phyloP scores from a whole-genome alignment of 164 flowering plant species.

The Houttuynia cordata region DNA sequence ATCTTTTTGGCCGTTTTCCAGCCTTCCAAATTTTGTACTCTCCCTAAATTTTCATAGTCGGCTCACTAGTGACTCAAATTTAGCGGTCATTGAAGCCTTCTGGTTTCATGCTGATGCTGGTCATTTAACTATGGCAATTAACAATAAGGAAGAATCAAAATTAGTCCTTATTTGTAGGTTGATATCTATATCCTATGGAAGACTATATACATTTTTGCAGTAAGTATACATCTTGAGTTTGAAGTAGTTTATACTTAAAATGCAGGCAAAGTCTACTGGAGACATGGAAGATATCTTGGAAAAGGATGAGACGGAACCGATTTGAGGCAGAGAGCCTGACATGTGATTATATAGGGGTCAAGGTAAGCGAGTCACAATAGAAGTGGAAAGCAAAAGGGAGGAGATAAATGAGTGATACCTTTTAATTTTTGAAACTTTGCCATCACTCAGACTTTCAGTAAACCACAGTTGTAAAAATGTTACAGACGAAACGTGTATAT shows the following conservation, averaged over 20 bases:
- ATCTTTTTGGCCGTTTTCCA: background rate
- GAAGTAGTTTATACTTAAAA: background rate
- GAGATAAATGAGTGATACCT: too few species aligned
- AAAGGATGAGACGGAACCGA: constrained; percentile 22
- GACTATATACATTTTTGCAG: too few species aligned
- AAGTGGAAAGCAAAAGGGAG: background rate
- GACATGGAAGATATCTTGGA: constrained; percentile 65
- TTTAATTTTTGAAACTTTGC: too few species aligned
- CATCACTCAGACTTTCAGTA: too few species aligned
- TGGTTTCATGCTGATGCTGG: background rate
- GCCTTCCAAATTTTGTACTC: background rate
- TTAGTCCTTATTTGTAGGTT: background rate
- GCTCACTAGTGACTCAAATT: background rate
- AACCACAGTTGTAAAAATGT: too few species aligned
- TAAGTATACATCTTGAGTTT: background rate
- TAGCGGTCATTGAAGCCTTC: too few species aligned
- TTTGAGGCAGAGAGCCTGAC: constrained; percentile 22
- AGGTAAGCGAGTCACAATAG: constrained; percentile 9
- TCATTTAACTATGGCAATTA: background rate
- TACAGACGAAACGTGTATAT: too few species aligned
- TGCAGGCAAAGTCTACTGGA: constrained; percentile 57
- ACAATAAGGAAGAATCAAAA: background rate
- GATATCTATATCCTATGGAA: background rate
- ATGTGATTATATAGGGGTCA: constrained; percentile 14
- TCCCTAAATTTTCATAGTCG: background rate